Conservation (phyloP, 306 rosid species). For the Quercus gilva region DNA sequence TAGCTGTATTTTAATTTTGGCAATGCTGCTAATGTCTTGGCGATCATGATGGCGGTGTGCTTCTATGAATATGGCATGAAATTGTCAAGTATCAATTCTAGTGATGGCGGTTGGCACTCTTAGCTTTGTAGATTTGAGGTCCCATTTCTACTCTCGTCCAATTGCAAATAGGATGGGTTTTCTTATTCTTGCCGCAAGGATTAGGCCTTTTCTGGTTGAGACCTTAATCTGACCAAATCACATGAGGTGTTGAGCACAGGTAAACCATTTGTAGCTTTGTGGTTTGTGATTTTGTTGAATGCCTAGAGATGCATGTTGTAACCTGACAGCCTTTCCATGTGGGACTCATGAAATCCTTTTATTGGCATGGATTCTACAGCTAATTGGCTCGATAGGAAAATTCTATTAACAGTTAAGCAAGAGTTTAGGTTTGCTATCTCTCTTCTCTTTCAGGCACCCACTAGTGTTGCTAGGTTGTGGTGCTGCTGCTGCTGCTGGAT, state of each 20-base stretch:
- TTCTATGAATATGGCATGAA: not conserved
- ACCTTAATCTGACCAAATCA: not conserved
- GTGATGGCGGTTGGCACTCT: no score
- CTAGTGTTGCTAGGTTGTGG: not conserved
- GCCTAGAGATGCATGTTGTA: not conserved
- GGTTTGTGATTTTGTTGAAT: not conserved
- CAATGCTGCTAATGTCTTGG: not conserved
- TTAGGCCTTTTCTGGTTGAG: not conserved
- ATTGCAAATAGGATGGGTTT: not conserved
- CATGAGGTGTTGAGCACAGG: not conserved
- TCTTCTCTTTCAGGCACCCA: not conserved
- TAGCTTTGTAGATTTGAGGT: not conserved
- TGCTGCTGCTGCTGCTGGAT: not conserved
- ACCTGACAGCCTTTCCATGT: not conserved
- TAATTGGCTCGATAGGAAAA: not conserved
- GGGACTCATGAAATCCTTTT: not conserved
- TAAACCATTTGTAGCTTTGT: not conserved
- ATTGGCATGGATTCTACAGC: not conserved
- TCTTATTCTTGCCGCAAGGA: not conserved
- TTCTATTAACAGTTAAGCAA: not conserved
- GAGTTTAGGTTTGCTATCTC: not conserved
- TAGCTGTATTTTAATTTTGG: not conserved
- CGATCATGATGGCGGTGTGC: not conserved
- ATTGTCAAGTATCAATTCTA: not conserved
- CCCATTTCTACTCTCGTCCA: not conserved